These are phyloP conservation scores for Ophiostoma ips DNA, from an alignment of 2,329 filamentous ascomycete genomes.

Conservation along the genomic window DNA sequence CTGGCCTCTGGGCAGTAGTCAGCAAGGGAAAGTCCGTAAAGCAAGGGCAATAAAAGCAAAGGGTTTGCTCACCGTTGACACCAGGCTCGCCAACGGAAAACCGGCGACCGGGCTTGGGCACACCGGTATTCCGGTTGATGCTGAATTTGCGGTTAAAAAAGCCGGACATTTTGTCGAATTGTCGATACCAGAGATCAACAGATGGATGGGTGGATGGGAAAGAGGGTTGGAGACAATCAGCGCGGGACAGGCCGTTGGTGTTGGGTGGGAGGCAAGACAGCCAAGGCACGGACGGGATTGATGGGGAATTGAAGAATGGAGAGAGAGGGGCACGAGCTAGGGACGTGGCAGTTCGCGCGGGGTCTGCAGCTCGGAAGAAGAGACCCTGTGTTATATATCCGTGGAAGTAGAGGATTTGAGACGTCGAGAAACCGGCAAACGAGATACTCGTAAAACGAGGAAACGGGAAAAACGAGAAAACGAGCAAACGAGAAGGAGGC, in stretches of 20 bases:
- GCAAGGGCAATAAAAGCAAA: background rate
- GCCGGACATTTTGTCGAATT: background rate
- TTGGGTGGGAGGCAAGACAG: background rate
- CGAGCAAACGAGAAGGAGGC: background rate
- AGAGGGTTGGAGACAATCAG: background rate
- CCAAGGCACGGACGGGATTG: background rate
- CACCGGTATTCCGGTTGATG: conserved; percentile 52
- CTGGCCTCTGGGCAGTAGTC: conserved; percentile 45
- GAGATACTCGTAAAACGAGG: background rate
- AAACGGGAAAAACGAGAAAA: background rate
- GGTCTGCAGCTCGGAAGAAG: background rate
- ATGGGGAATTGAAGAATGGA: background rate
- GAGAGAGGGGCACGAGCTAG: conserved; percentile 2
- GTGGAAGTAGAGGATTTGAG: too few relatives aligned
- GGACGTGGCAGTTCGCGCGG: background rate
- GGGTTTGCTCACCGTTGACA: conserved; percentile 33
- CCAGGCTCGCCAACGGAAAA: conserved; percentile 47
- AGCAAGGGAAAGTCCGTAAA: background rate
- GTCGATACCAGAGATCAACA: conserved; percentile 27
- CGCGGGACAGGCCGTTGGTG: background rate
- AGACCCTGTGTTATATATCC: background rate
- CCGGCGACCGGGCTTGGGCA: conserved; percentile 40
- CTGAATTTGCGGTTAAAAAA: conserved; percentile 48
- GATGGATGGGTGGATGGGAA: conserved; percentile 14
- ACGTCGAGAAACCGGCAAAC: background rate